Evolutionary conservation across 1,284 basidiomycete species (phyloP), one percentile per base, ranked within the genome.

Genomic region (Butyriboletus appendiculatus): DNA sequence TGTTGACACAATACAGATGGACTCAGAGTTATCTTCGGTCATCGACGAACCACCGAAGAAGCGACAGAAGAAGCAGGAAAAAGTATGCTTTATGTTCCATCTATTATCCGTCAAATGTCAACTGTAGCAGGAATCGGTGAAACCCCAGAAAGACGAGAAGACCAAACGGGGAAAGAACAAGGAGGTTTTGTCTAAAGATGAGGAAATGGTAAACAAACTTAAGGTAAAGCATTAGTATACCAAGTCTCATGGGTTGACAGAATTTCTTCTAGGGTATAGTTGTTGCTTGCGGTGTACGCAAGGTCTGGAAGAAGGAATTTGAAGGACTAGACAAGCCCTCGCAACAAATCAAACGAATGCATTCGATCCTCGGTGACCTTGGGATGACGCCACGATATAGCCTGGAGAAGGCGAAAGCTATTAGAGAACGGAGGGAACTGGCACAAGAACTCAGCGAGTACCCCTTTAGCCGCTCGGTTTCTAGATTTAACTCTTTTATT

Each of bases 331-430:
- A 83, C 26, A 78, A 75, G 6, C 76, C 84, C 0, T 78, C 78
- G 2, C 78, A 84, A 44, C 90, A 94, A 64, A 86, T 92, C 40
- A 71, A 75, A 42, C 83, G 81, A 43, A 74, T 94, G 32, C 81
- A 81, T 50, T 72, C 78, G 33, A 82, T 92, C 10, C 76, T 95
- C 8, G 62, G 73, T 5, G 85, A 84, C 0, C 77, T 95, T 26
- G 92, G 93, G 1, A 94, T 95, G 91, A 80, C 74, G 2, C 88
- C 90, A 3, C 79, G 87, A n/a, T 75, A 85, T 61, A 92, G 83
- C 56, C 59, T 93, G 65, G 88, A 89, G 52, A 87, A 94, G 71
- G 93, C 93, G 3, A 89, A 82, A 61, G 71, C 75, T 1, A 86
- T 95, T 63, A 87, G 80, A 59, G 81, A 76, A 64, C 81, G 81